Conservation (phyloP, 2,329 filamentous ascomycete species). For the Metarhizium sp. region DNA sequence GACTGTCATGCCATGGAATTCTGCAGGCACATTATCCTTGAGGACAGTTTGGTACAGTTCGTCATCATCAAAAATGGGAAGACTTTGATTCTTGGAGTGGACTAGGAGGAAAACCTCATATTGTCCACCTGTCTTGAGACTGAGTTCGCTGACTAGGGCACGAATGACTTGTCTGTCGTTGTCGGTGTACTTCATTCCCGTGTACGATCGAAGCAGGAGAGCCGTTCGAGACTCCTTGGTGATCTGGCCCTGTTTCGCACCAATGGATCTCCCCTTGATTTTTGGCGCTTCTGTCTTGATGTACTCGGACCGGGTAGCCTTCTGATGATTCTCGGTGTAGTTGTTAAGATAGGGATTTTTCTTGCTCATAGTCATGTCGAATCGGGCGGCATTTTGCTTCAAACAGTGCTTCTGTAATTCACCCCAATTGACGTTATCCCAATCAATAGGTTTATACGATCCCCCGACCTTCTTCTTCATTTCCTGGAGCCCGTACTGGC, state of each 20-base stretch:
- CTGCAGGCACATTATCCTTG: conserved; percentile 52
- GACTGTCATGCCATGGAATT: conserved; percentile 62
- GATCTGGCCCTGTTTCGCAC: conserved; percentile 12
- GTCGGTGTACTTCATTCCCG: conserved; percentile 64
- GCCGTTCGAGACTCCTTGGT: conserved; percentile 51
- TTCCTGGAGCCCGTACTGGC: conserved; percentile 51
- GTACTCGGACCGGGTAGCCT: neutral
- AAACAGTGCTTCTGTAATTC: conserved; percentile 58
- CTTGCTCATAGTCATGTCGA: conserved; percentile 29
- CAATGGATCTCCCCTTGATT: conserved; percentile 8
- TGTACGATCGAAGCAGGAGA: conserved; percentile 67
- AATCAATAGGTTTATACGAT: conserved; percentile 35
- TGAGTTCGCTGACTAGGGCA: conserved; percentile 68
- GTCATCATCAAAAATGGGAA: conserved; percentile 49
- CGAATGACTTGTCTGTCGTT: conserved; percentile 74
- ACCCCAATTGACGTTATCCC: conserved; percentile 62
- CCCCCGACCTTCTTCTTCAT: conserved; percentile 35
- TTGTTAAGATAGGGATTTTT: conserved; percentile 34
- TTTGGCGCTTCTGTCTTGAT: conserved; percentile 3
- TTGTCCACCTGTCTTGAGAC: conserved; percentile 66
- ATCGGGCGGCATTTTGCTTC: conserved; percentile 57
- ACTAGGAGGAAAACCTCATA: conserved; percentile 75
- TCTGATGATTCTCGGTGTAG: conserved; percentile 26
- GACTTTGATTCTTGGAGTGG: conserved; percentile 58
- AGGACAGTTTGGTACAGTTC: conserved; percentile 51